Percentiles rank a stretch among this genome's conserved stretches.
Evolutionary conservation across 345 rosid species (phyloP).

Genomic region (Populus simonii): DNA sequence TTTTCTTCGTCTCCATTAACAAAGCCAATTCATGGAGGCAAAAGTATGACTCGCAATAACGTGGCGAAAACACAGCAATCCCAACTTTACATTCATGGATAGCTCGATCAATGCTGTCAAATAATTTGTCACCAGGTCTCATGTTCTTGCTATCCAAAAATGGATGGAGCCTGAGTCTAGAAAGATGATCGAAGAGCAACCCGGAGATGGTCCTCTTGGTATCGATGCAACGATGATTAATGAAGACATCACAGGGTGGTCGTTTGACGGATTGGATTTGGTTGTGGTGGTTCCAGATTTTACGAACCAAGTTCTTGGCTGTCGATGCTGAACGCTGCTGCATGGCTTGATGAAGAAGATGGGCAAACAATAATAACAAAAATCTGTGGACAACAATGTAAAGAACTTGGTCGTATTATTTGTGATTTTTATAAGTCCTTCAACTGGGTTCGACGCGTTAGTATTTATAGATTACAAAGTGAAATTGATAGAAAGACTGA

Average conservation of each 20-base stretch:
- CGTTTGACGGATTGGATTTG: background rate
- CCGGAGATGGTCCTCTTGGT: constrained; percentile 76
- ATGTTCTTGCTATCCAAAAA: constrained; percentile 78
- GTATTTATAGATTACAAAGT: background rate
- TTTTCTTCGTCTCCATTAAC: constrained; percentile 62
- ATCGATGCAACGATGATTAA: constrained; percentile 77
- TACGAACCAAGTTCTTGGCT: constrained; percentile 25
- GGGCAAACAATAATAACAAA: background rate
- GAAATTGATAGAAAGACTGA: background rate
- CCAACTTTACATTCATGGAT: constrained; percentile 55
- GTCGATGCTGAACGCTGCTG: constrained; percentile 29
- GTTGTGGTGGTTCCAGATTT: constrained; percentile 13
- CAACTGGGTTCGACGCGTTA: background rate
- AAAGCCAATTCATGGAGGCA: constrained; percentile 80
- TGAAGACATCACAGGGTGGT: constrained; percentile 62
- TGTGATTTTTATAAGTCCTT: background rate
- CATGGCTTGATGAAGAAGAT: constrained; percentile 42
- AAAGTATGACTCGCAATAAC: constrained; percentile 67
- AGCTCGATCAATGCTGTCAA: constrained; percentile 50
- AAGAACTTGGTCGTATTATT: background rate
- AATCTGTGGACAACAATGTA: background rate
- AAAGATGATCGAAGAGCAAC: constrained; percentile 50
- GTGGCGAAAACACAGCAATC: constrained; percentile 73
- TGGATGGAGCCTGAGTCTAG: constrained; percentile 36
- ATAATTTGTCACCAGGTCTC: constrained; percentile 73